phyloP scores from a whole-genome alignment of 1,284 basidiomycete genomes.

The Ganoderma leucocontextum region DNA sequence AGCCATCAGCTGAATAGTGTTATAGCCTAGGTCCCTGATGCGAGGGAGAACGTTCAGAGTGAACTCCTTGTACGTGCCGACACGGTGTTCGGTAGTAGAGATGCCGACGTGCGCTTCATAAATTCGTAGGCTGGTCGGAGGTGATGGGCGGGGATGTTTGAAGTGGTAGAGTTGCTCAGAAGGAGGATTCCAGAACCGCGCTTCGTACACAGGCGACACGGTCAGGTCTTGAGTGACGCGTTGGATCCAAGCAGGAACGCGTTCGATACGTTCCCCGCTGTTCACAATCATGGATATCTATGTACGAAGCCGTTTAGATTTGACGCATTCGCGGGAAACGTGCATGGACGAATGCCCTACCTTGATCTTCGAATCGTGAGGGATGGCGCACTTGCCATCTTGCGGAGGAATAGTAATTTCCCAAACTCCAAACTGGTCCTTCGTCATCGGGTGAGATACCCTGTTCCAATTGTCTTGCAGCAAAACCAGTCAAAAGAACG shows the following conservation, averaged over 20 bases:
- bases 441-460: slow-evolving; percentile 85
- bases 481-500: slow-evolving; percentile 3
- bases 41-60: slow-evolving; percentile 85
- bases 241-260: slow-evolving; percentile 92
- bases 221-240: slow-evolving; percentile 94
- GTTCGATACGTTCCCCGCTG: slow-evolving; percentile 84
- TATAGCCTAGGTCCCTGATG: slow-evolving; percentile 94
- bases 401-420: slow-evolving; percentile 83
- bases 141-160: slow-evolving; percentile 79
- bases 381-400: slow-evolving; percentile 82
- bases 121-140: slow-evolving; percentile 81
- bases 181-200: slow-evolving; percentile 98
- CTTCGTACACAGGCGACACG: slow-evolving; percentile 94
- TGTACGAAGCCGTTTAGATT: not conserved
- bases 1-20: slow-evolving; percentile 97
- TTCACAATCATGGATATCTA: slow-evolving; percentile 89
- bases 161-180: slow-evolving; percentile 77
- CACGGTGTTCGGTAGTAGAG: slow-evolving; percentile 86
- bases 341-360: slow-evolving; percentile 46
- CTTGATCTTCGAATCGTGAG: slow-evolving; percentile 95
- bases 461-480: slow-evolving; percentile 87
- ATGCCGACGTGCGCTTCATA: slow-evolving; percentile 99
- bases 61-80: slow-evolving; percentile 97
- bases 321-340: not conserved
- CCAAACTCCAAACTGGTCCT: slow-evolving; percentile 93